A percentile compares a stretch with the other conserved stretches of the same genome.
Evolutionary conservation across 768 basidiomycete genomes (phyloP).

Genomic region (Sarcomyxa edulis): DNA sequence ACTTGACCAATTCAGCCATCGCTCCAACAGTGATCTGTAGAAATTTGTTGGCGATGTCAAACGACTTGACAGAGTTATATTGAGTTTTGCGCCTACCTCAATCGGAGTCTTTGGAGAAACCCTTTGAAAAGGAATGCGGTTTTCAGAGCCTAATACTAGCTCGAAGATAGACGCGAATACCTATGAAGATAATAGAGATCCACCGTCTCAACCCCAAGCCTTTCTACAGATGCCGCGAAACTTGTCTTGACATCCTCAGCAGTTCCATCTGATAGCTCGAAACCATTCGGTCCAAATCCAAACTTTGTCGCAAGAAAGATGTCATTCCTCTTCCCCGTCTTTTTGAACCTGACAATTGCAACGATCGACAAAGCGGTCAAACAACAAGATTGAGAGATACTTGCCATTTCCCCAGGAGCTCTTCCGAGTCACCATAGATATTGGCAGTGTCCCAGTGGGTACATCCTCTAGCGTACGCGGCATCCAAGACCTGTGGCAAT

Average conservation of each 20-base stretch:
- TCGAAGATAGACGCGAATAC: conserved; percentile 11
- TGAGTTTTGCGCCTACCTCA: conserved; percentile 10
- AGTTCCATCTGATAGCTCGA: no score
- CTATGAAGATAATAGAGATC: conserved; percentile 35
- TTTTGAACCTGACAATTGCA: conserved; percentile 31
- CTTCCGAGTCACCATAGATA: conserved; percentile 39
- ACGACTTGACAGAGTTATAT: not conserved
- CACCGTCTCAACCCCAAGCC: conserved; percentile 28
- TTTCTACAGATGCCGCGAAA: conserved; percentile 25
- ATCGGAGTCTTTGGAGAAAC: conserved; percentile 21
- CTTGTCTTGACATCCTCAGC: conserved; percentile 29
- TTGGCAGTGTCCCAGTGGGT: conserved; percentile 46
- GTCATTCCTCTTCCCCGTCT: conserved; percentile 35
- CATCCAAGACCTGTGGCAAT: conserved; percentile 28
- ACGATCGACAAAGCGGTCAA: not conserved
- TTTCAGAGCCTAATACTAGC: no score
- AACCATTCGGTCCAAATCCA: conserved; percentile 26
- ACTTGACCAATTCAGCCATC: conserved; percentile 31
- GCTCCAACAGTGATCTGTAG: conserved; percentile 24
- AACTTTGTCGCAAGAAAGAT: conserved; percentile 57
- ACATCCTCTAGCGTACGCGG: conserved; percentile 33
- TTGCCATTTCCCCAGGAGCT: conserved; percentile 23
- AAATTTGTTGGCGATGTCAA: conserved; percentile 2
- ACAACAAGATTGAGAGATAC: not conserved
- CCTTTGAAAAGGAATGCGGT: no score